phyloP scores from a whole-genome alignment of 192 early-diverging fungal genomes.

The Coemansia javaensis region DNA sequence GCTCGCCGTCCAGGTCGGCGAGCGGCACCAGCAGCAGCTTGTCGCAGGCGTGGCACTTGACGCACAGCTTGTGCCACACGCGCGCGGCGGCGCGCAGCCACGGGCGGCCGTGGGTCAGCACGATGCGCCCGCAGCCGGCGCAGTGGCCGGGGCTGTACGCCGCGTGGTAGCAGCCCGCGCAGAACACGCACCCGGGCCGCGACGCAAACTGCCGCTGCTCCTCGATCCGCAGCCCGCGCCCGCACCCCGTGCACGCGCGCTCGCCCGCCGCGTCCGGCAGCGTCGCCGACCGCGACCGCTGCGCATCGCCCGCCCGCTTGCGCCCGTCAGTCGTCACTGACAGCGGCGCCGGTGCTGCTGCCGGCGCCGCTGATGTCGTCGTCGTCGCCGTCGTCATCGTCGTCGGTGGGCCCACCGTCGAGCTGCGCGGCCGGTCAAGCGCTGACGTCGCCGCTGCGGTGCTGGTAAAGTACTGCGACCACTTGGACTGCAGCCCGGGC shows the following conservation, averaged over 20 bases:
- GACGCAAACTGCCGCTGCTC: conserved; percentile 51
- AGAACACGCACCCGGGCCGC: conserved; percentile 40
- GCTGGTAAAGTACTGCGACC: conserved; percentile 49
- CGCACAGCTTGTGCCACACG: conserved; percentile 53
- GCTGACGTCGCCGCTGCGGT: conserved; percentile 14
- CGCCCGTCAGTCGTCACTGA: conserved; percentile 10
- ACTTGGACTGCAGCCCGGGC: conserved; percentile 21
- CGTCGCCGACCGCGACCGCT: conserved; percentile 41
- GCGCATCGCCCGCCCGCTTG: conserved; percentile 1
- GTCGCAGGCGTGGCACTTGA: conserved; percentile 36
- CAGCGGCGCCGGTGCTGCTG: background rate
- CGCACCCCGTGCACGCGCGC: conserved; percentile 34
- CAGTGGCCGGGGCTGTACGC: conserved; percentile 50
- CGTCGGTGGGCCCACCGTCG: background rate
- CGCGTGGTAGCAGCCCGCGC: conserved; percentile 48
- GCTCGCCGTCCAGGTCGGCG: conserved; percentile 31
- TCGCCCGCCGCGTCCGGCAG: conserved; percentile 17
- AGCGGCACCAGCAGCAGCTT: conserved; percentile 40
- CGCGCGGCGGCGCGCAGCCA: conserved; percentile 49
- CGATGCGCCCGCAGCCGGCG: conserved; percentile 39
- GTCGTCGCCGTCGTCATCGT: background rate
- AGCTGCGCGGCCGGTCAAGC: background rate
- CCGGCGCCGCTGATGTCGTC: background rate
- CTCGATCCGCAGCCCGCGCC: conserved; percentile 13
- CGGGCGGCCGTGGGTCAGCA: conserved; percentile 48